Evolutionary conservation across 2,329 filamentous ascomycete genomes (phyloP).

Genomic region (Amphichorda felina): DNA sequence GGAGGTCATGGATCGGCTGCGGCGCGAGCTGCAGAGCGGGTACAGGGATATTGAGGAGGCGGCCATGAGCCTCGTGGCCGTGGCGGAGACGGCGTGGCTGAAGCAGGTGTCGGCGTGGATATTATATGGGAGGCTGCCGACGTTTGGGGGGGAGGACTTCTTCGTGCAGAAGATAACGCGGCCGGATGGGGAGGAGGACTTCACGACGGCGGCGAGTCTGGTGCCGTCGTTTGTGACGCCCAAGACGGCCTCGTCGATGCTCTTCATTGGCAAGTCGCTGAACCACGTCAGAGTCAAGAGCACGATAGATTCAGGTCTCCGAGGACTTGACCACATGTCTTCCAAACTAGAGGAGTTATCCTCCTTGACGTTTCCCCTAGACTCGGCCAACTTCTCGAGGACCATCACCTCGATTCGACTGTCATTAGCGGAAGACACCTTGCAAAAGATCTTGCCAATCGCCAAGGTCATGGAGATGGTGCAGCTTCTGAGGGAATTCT

Average conservation of each 20-base stretch:
- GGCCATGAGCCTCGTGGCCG: conserved; percentile 57
- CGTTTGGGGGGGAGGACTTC: conserved; percentile 72
- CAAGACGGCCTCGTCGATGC: conserved; percentile 66
- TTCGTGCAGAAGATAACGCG: conserved; percentile 49
- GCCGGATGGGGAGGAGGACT: conserved; percentile 30
- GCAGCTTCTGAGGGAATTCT: conserved; percentile 70
- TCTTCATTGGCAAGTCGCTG: conserved; percentile 83
- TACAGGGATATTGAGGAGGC: conserved; percentile 77
- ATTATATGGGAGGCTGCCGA: conserved; percentile 73
- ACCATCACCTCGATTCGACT: conserved; percentile 66
- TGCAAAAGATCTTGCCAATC: conserved; percentile 73
- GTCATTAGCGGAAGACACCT: conserved; percentile 70
- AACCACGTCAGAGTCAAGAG: conserved; percentile 62
- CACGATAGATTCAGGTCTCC: conserved; percentile 27
- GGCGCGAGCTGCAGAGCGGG: conserved; percentile 71
- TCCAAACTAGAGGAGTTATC: conserved; percentile 60
- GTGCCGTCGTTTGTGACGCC: conserved; percentile 70
- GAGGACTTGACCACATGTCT: conserved; percentile 49
- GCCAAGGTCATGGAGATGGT: conserved; percentile 67
- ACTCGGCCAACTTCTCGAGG: conserved; percentile 54
- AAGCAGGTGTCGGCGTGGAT: conserved; percentile 86
- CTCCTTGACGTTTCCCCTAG: conserved; percentile 60
- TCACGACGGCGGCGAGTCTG: conserved; percentile 43
- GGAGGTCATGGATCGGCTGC: conserved; percentile 63
- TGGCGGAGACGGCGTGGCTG: conserved; percentile 84